Percentiles rank a stretch among this genome's conserved stretches.
phyloP scores from a whole-genome alignment of 164 flowering plant genomes.

The Magnolia sinica region DNA sequence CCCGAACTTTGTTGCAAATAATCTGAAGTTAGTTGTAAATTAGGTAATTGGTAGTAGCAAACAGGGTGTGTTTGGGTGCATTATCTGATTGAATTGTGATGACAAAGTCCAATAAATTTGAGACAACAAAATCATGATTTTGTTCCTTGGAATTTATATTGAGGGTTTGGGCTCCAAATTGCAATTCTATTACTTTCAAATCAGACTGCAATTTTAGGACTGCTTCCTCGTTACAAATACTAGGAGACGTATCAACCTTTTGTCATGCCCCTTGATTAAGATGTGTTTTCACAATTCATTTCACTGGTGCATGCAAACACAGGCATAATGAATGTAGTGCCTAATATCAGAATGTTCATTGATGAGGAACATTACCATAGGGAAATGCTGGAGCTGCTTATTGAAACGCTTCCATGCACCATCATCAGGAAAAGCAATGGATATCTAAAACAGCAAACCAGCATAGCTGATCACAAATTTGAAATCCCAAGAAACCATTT shows the following conservation, averaged over 20 bases:
- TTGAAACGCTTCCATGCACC: conserved; percentile 99
- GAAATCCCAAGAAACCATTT: not conserved
- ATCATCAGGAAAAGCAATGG: conserved; percentile 98
- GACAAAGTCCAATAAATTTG: too few species aligned
- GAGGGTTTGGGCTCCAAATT: too few species aligned
- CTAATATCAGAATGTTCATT: not conserved
- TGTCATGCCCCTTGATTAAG: not conserved
- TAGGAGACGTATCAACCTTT: not conserved
- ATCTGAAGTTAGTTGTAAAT: conserved; percentile 41
- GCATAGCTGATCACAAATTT: conserved; percentile 11
- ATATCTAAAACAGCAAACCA: conserved; percentile 44
- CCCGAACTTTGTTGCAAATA: conserved; percentile 93
- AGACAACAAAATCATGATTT: too few species aligned
- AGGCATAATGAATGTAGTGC: not conserved
- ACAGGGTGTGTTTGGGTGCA: not conserved
- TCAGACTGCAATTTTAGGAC: not conserved
- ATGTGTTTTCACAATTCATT: not conserved
- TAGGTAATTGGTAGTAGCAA: not conserved
- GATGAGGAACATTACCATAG: conserved; percentile 48
- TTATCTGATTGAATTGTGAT: too few species aligned
- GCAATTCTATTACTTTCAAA: too few species aligned
- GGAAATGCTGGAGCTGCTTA: conserved; percentile 96
- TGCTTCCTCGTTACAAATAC: not conserved
- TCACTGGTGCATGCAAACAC: not conserved
- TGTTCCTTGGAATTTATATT: too few species aligned